A percentile compares a stretch with the other conserved stretches of the same genome.
Conservation (phyloP, 1,284 basidiomycete genomes). For the Malassezia brasiliensis region DNA sequence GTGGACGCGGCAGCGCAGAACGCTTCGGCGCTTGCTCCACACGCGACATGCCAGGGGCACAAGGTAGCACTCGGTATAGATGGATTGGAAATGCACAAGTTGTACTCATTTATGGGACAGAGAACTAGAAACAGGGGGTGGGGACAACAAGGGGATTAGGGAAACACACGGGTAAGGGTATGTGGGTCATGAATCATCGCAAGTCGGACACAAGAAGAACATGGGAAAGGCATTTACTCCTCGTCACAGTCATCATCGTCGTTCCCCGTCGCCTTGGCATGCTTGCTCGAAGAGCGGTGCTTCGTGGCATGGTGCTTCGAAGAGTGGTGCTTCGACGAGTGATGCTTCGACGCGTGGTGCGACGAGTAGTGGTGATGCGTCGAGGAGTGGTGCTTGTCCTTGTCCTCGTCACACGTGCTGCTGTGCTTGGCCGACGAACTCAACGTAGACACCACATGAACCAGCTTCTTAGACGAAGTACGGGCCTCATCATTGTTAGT, state of each 20-base stretch:
- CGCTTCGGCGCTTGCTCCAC: too few relatives aligned
- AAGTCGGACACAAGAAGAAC: background rate
- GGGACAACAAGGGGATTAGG: background rate
- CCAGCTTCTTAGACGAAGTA: background rate
- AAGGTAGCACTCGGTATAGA: too few relatives aligned
- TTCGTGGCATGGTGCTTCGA: background rate
- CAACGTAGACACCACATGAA: constrained; percentile 1
- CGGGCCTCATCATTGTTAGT: background rate
- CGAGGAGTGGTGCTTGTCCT: background rate
- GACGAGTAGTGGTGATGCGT: background rate
- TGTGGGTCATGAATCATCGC: background rate
- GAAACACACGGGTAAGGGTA: background rate
- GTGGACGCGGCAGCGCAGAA: too few relatives aligned
- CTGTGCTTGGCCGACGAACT: background rate
- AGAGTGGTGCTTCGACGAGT: constrained; percentile 1
- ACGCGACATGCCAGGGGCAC: too few relatives aligned
- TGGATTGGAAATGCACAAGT: too few relatives aligned
- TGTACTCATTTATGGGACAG: too few relatives aligned
- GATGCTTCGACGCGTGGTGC: background rate
- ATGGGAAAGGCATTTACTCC: background rate
- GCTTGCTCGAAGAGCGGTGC: background rate
- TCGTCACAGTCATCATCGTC: constrained; percentile 2
- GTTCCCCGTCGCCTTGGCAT: background rate
- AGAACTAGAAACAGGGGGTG: background rate
- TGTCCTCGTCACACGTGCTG: background rate